Conservation (phyloP, 2,329 filamentous ascomycete species). For the Aureobasidium namibiae region DNA sequence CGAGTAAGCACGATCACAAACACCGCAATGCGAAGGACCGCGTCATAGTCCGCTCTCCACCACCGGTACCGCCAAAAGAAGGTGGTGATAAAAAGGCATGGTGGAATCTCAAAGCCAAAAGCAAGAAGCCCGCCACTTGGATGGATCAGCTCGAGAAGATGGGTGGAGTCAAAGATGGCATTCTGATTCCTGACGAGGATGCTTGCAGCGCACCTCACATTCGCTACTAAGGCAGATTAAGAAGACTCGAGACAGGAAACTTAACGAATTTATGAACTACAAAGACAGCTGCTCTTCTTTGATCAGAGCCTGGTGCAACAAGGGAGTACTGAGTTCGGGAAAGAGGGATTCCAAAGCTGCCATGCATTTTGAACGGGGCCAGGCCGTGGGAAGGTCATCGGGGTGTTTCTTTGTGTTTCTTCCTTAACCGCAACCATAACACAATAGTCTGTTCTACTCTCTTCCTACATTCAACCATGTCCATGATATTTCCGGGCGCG, state of each 20-base stretch:
- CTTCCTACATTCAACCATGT: too few relatives aligned
- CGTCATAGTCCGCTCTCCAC: conserved; percentile 10
- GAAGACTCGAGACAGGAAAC: background rate
- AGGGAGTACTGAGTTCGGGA: too few relatives aligned
- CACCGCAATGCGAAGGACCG: conserved; percentile 19
- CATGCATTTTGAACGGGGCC: too few relatives aligned
- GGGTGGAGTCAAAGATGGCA: conserved; percentile 30
- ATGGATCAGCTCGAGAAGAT: conserved; percentile 35
- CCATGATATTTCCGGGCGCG: too few relatives aligned
- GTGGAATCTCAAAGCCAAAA: conserved; percentile 27
- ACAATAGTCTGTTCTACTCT: too few relatives aligned
- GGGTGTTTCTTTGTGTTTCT: too few relatives aligned
- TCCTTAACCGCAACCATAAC: too few relatives aligned
- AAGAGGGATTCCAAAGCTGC: too few relatives aligned
- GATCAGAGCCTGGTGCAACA: too few relatives aligned
- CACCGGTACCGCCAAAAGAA: conserved; percentile 15
- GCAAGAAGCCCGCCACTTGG: conserved; percentile 31
- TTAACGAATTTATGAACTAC: background rate
- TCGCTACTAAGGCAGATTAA: conserved; percentile 8
- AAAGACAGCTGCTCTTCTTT: too few relatives aligned
- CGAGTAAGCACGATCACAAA: background rate
- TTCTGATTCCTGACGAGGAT: conserved; percentile 33
- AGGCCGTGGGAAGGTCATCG: too few relatives aligned
- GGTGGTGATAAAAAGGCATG: conserved; percentile 19
- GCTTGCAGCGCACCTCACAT: conserved; percentile 21